Evolutionary conservation across 2,329 filamentous ascomycete genomes (phyloP), one percentile per base, ranked within the genome.

Genomic region (Ophiostoma perfectum): DNA sequence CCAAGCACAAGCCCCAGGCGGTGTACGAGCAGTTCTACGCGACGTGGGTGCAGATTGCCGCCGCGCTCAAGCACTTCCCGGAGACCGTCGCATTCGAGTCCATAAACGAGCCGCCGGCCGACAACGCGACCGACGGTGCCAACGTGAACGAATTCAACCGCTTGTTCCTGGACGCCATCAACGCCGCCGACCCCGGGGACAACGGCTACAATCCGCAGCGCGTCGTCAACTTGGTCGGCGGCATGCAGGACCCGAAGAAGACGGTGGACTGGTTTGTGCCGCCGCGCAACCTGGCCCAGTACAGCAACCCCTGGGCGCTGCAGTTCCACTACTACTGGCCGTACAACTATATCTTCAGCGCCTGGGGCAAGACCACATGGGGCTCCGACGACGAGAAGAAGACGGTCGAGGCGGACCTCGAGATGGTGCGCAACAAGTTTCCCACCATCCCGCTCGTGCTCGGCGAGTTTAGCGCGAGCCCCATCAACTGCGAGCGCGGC

Each of bases 271-370:
- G 81, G 80, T 87, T 88, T 72, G 75, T 80, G 69, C 76, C 76
- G 9, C 82, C 83, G 0, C 74, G 75, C 1, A 79, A 81, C 45
- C 82, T 83, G 0, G 74, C 75, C 1, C 79, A 81, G 42, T 83
- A 82, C 55, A 79, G 80, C 12, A 85, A 86, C 69, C 85, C 85
- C 0, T 87, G 83, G 80, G 84, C 82, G 0, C 79, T 88, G 42
- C 85, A 88, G 73, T 87, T 85, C 73, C 86, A 88, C 73, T 87
- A 87, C 75, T 88, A 88, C 76, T 81, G 79, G 8, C 84, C 83
- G 11, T 86, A 83, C 75, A 81, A 81, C 70, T 81, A 81, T 65
- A 77, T 80, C 16, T 81, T 82, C 72, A 70, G 76, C 64, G 76
- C 81, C 12, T 88, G 76, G 85, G 86, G 86, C 38, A 85, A 85